Base-by-base conservation (phyloP, 1,284 basidiomycete genomes). In the Ceratobasidium sp. region DNA sequence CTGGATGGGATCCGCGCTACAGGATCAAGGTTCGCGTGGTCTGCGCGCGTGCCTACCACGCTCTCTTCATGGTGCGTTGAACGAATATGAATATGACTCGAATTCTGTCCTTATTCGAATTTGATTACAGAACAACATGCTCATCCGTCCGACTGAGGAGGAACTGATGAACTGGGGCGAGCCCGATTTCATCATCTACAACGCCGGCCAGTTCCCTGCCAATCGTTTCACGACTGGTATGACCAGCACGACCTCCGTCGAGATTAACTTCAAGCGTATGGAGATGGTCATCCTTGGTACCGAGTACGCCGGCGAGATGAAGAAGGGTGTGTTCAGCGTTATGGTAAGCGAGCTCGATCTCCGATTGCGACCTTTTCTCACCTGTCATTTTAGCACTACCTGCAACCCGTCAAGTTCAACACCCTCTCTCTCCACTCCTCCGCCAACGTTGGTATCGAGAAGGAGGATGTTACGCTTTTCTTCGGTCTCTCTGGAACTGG, bases 221-320 rank as follows among this genome's bases (percentile, higher is more conserved):
- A 99, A 99, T 85, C 94, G 98, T 74, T 99, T 99, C 90, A 99
- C 98, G 76, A 96, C 98, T 85, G 97, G 97, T 84, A 99, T 99
- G 97, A 98, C 96, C 77, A 98, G 96, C 45, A 94, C 97, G 57
- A 99, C 97, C 33, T 98, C 97, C 24, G 97, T 99, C 74, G 98
- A 99, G 87, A 95, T 99, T 88, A 99, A 99, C 91, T 99, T 99
- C 86, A 98, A 98, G 89, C 95, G 98, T 75, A 98, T 97, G 94
- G 98, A 99, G 86, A 99, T 99, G 97, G 97, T 99, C 82, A 99
- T 99, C 82, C 94, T 99, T 81, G 97, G 98, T 77, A 99, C 98
- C 74, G 97, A 99, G 84, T 99, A 99, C 84, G 98, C 98, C 67
- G 98, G 98, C 78, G 98, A 99, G 88, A 99, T 99, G 98, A 99